These are phyloP conservation scores for Crithidia bombi DNA, from an alignment of 208 protist species.

Conservation along the genomic window DNA sequence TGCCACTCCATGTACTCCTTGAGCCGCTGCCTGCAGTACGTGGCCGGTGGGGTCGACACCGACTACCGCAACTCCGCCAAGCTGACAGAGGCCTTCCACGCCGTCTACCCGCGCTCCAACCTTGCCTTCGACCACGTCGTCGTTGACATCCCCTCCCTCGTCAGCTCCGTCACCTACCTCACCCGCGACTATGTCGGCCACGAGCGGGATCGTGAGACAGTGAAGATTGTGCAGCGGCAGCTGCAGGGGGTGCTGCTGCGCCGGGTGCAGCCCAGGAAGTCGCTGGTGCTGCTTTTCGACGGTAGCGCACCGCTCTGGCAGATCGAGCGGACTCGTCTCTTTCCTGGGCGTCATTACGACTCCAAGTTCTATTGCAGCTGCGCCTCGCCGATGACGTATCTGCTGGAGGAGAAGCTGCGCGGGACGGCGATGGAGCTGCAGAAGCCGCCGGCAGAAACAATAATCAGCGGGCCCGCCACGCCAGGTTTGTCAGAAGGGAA, in stretches of 20 bases:
- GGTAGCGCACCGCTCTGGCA: conserved; percentile 79
- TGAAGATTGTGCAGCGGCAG: conserved; percentile 61
- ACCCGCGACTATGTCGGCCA: conserved; percentile 65
- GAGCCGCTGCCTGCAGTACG: neutral
- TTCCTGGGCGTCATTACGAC: conserved; percentile 65
- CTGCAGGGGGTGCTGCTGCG: conserved; percentile 58
- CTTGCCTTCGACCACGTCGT: conserved; percentile 69
- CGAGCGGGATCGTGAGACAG: conserved; percentile 68
- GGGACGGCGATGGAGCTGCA: conserved; percentile 46
- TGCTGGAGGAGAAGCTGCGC: conserved; percentile 67
- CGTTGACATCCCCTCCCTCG: conserved; percentile 59
- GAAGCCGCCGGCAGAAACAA: conserved; percentile 46
- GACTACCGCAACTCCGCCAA: conserved; percentile 52
- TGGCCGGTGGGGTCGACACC: neutral
- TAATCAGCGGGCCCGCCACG: conserved; percentile 59
- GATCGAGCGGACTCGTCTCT: conserved; percentile 60
- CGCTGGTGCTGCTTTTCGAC: conserved; percentile 69
- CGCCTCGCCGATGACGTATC: conserved; percentile 69
- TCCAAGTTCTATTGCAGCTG: conserved; percentile 72
- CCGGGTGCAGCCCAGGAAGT: conserved; percentile 63
- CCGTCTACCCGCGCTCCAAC: conserved; percentile 43
- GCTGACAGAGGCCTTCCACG: conserved; percentile 61
- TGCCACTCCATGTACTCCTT: conserved; percentile 11
- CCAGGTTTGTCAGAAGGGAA: conserved; percentile 74
- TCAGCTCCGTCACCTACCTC: conserved; percentile 46